Base-by-base conservation (phyloP, 2,329 filamentous ascomycete genomes). In the Niveomyces coronatus region DNA sequence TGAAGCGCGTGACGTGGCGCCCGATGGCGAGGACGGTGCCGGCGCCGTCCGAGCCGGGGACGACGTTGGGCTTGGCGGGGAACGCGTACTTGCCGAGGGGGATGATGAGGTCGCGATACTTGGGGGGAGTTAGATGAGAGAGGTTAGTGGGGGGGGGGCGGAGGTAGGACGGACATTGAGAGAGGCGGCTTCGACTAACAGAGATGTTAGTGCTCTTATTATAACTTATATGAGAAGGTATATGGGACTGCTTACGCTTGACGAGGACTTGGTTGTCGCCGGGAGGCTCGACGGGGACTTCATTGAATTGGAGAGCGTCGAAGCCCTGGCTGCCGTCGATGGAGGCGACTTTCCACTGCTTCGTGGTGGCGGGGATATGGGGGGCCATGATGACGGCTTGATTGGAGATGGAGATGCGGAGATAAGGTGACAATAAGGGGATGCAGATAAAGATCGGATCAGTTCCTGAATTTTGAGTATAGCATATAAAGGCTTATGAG, bases 221-320 rank as follows among this genome's bases (percentile, higher is more conserved):
- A 11, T 7, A 7, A 24, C 22, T 7, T 27, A 6, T 37, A 52
- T 43, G 45, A 44, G 19, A 9, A 13, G 13, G 24, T n/a, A 8
- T 31, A 31, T 18, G 20, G 18, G 13, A 16, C 22, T 7, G 27
- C 56, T 24, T 40, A 60, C 58, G 39, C 57, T 80, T 82, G 48
- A 88, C 76, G 23, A 88, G 67, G 5, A 86, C 80, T 18, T 88
- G 76, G 44, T 73, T 72, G 39, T 85, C 80, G 32, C 81, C 81
- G 2, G 81, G 52, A 46, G 74, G 59, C 11, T 79, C 76, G 3
- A 85, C 51, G 1, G 67, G 66, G 33, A 70, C 60, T 47, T 76
- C 66, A 42, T 68, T 60, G 48, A 73, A 70, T 49, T 67, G 57
- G 27, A 86, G 65, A 29, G 64, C 65, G 32, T 82, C 74, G 49